Conservation (phyloP, 2,329 filamentous ascomycete species). For the Pseudogymnoascus sp. region DNA sequence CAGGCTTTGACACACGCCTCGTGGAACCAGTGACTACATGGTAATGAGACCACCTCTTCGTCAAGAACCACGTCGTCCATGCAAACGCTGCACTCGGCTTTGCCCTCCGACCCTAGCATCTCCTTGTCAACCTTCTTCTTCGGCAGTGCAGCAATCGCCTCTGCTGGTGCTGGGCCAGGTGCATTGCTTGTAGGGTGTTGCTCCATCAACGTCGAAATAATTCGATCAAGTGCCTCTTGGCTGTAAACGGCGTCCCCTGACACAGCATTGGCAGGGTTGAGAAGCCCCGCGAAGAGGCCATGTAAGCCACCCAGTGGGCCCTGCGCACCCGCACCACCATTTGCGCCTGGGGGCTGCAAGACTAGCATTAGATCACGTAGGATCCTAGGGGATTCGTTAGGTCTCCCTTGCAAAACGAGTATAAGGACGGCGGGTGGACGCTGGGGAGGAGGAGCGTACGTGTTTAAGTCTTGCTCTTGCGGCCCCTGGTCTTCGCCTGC, state of each 20-base stretch:
- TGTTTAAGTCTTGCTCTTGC: conserved; percentile 39
- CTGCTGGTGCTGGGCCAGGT: conserved; percentile 69
- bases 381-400: conserved; percentile 6
- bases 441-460: conserved; percentile 31
- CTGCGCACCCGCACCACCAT: neutral
- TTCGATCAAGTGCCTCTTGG: conserved; percentile 81
- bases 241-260: conserved; percentile 80
- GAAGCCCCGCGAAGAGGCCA: conserved; percentile 39
- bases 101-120: conserved; percentile 58
- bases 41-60: conserved; percentile 67
- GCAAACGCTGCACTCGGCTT: conserved; percentile 87
- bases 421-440: conserved; percentile 13
- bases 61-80: conserved; percentile 74
- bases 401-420: neutral
- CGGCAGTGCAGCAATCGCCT: conserved; percentile 65
- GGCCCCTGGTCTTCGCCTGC: conserved; percentile 17
- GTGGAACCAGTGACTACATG: conserved; percentile 93
- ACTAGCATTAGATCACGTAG: conserved; percentile 1
- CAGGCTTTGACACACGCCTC: conserved; percentile 72
- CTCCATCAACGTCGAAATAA: conserved; percentile 84
- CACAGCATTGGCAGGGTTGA: conserved; percentile 44
- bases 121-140: conserved; percentile 61
- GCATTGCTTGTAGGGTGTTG: conserved; percentile 68
- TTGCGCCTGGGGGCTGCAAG: neutral
- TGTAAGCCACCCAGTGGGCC: neutral